Evolutionary conservation across 129 eudicot genomes (phyloP).

Genomic region (Flaveria bidentis): DNA sequence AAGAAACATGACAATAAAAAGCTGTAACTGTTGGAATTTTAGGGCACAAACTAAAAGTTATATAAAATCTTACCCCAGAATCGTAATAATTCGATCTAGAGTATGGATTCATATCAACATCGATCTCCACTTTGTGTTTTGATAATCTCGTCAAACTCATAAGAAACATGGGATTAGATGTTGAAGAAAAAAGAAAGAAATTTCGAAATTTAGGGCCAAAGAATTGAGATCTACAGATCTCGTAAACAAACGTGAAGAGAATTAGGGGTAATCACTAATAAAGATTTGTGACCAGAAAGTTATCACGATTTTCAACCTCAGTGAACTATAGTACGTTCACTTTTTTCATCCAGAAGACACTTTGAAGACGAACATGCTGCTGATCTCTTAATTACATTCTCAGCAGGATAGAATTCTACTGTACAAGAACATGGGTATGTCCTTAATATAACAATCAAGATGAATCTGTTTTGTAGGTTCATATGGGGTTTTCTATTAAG

Average conservation of each 20-base stretch:
- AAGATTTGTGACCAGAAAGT: not conserved
- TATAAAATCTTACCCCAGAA: not conserved
- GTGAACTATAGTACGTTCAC: not conserved
- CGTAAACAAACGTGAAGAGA: slow-evolving; percentile 1
- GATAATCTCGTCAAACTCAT: not conserved
- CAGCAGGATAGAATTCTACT: not conserved
- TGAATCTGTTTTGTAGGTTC: not conserved
- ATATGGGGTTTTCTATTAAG: not conserved
- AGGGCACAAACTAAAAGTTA: not conserved
- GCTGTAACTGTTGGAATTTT: not conserved
- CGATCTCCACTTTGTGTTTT: no score
- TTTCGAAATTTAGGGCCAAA: not conserved
- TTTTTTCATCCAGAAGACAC: no score
- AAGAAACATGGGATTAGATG: not conserved
- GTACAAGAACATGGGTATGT: not conserved
- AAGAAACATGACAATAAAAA: no score
- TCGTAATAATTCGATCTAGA: not conserved
- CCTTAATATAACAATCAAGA: not conserved
- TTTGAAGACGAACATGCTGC: no score
- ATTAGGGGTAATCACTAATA: not conserved
- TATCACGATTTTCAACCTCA: not conserved
- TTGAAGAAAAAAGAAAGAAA: not conserved
- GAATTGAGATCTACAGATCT: not conserved
- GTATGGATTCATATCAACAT: not conserved
- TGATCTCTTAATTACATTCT: no score